These are phyloP conservation scores for Corynespora cassiicola DNA, from an alignment of 2,329 filamentous ascomycete species.

Conservation along the genomic window DNA sequence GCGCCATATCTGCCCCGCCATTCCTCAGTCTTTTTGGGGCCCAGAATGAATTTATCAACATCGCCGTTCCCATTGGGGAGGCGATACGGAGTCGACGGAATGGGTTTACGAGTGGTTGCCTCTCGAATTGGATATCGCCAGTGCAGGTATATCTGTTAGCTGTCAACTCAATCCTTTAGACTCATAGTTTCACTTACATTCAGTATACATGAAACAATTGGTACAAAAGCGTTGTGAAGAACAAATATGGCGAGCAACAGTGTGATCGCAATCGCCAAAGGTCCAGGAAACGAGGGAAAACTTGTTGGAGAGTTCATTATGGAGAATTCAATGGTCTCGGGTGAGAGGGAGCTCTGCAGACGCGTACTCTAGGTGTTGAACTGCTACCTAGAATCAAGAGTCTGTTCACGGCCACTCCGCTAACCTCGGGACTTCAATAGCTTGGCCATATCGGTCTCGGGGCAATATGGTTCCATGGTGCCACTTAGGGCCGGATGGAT, in stretches of 20 bases:
- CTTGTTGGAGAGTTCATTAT: not conserved
- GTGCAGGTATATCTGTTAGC: not conserved
- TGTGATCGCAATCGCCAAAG: not conserved
- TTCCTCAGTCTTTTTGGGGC: not conserved
- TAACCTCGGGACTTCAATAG: too few relatives aligned
- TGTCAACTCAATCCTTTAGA: too few relatives aligned
- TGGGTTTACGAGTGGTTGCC: not conserved
- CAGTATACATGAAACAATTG: conserved; percentile 1
- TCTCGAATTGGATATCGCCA: conserved; percentile 1
- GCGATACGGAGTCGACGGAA: conserved; percentile 1
- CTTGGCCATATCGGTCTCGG: too few relatives aligned
- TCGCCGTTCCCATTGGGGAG: conserved; percentile 1
- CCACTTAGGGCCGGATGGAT: too few relatives aligned
- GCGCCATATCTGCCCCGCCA: conserved; percentile 43
- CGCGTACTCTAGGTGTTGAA: not conserved
- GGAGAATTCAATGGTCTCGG: conserved; percentile 1
- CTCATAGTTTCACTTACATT: not conserved
- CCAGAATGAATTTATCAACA: conserved; percentile 2
- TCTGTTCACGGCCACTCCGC: too few relatives aligned
- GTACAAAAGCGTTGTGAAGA: not conserved
- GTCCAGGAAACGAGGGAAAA: not conserved
- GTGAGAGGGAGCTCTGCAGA: not conserved
- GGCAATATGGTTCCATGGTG: too few relatives aligned
- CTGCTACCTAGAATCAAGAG: not conserved
- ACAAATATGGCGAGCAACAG: too few relatives aligned